phyloP scores from a whole-genome alignment of 169 alveolate genomes.

The Eimeria necatrix region DNA sequence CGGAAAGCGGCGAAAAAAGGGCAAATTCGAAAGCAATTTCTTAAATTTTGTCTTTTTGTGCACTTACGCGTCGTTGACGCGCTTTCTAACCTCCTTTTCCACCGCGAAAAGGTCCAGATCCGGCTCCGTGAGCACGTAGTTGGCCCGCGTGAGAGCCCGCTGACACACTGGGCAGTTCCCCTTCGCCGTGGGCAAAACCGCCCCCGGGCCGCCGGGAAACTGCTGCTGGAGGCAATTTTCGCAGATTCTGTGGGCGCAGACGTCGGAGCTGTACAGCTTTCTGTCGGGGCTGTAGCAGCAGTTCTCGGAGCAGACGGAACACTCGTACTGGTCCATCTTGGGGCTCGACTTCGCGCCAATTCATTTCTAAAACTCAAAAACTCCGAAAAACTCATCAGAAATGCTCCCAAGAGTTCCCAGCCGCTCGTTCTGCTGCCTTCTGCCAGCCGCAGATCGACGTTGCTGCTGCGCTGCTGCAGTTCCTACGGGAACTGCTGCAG shows the following conservation, averaged over 20 bases:
- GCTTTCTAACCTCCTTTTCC: slow-evolving; percentile 79
- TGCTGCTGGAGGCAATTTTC: slow-evolving; percentile 46
- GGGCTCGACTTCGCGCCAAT: background rate
- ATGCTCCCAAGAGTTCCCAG: no score
- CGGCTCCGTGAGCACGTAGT: slow-evolving; percentile 72
- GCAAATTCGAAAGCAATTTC: no score
- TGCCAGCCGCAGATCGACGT: background rate
- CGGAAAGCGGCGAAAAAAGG: background rate
- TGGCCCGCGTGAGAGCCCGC: slow-evolving; percentile 60
- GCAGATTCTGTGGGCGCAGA: slow-evolving; percentile 67
- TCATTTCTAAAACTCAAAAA: background rate
- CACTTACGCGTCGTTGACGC: slow-evolving; percentile 75
- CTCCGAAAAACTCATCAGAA: background rate
- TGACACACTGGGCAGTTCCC: slow-evolving; percentile 80
- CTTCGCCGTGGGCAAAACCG: background rate
- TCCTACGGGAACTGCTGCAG: background rate
- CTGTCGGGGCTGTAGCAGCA: slow-evolving; percentile 62
- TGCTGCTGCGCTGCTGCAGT: background rate
- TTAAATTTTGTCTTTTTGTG: no score
- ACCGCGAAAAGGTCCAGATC: slow-evolving; percentile 64
- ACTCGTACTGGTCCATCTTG: slow-evolving; percentile 75
- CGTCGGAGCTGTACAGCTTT: slow-evolving; percentile 47
- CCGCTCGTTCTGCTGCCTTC: no score
- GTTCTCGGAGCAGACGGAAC: slow-evolving; percentile 63
- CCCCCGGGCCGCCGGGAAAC: slow-evolving; percentile 25